Conservation (phyloP, 139 green algal species). For the Chlamydomonas sp. region DNA sequence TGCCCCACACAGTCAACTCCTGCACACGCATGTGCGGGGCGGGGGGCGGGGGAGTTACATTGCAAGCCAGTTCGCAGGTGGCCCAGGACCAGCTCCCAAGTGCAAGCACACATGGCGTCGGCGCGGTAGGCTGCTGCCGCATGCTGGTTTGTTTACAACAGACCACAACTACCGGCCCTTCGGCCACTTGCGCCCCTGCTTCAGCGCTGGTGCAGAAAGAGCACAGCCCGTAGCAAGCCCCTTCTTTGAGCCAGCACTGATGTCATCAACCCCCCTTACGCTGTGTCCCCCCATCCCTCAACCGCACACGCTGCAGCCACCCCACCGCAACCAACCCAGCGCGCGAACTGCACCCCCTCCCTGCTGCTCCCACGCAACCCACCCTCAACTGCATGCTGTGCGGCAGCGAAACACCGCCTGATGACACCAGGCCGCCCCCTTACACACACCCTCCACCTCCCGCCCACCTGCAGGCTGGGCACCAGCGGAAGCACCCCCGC, state of each 20-base stretch:
- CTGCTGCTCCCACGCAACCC: not conserved
- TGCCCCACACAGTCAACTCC: constrained; percentile 59
- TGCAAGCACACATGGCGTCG: too few species aligned
- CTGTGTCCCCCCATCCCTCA: too few species aligned
- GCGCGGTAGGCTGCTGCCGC: too few species aligned
- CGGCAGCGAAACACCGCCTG: not conserved
- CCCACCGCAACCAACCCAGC: not conserved
- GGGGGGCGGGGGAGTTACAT: not conserved
- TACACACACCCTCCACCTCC: not conserved
- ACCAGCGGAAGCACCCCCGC: constrained; percentile 49
- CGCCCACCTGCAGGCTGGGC: constrained; percentile 22
- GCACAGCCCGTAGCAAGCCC: too few species aligned
- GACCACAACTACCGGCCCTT: too few species aligned
- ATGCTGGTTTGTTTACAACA: too few species aligned
- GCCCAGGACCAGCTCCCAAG: too few species aligned
- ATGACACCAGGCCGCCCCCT: not conserved
- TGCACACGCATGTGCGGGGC: not conserved
- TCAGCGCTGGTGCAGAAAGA: too few species aligned
- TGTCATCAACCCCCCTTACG: too few species aligned
- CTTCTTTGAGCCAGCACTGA: too few species aligned
- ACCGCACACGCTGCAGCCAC: too few species aligned
- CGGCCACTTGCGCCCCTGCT: too few species aligned
- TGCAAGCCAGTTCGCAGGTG: not conserved
- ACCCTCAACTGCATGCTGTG: not conserved
- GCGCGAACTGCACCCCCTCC: not conserved